Conservation (phyloP, 148 eudicot genomes). For the Chenopodium quinoa region DNA sequence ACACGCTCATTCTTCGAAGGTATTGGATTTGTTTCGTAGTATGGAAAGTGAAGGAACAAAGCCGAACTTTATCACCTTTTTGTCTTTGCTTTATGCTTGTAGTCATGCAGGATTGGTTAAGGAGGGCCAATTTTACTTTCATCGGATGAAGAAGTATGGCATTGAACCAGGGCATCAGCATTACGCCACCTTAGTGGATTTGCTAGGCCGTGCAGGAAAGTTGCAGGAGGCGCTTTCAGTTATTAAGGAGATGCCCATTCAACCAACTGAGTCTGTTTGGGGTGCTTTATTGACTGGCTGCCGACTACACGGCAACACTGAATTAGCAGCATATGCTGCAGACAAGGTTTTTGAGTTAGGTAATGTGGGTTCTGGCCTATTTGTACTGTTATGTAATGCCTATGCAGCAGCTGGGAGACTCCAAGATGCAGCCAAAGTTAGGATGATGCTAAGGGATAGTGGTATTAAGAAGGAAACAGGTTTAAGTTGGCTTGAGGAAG, state of each 20-base stretch:
- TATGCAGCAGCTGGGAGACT: slow-evolving; percentile 80
- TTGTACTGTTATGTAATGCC: slow-evolving; percentile 63
- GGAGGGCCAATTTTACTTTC: slow-evolving; percentile 66
- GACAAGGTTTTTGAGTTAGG: slow-evolving; percentile 72
- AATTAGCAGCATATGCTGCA: slow-evolving; percentile 81
- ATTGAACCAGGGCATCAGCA: slow-evolving; percentile 78
- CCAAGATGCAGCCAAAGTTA: slow-evolving; percentile 79
- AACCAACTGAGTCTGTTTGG: slow-evolving; percentile 87
- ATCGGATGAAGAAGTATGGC: slow-evolving; percentile 54
- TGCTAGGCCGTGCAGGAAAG: slow-evolving; percentile 81
- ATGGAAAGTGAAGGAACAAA: slow-evolving; percentile 47
- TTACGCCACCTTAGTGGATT: slow-evolving; percentile 75
- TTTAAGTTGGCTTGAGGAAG: slow-evolving; percentile 91
- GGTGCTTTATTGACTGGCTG: slow-evolving; percentile 82
- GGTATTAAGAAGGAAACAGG: slow-evolving; percentile 89
- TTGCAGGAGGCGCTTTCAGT: slow-evolving; percentile 57
- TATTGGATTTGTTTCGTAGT: slow-evolving; percentile 43
- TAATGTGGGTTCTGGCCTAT: slow-evolving; percentile 65
- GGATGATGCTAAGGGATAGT: slow-evolving; percentile 68
- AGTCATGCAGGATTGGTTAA: slow-evolving; percentile 80
- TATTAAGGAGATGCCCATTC: slow-evolving; percentile 66
- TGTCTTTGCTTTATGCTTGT: slow-evolving; percentile 72
- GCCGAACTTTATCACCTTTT: slow-evolving; percentile 84
- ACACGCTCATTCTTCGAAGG: slow-evolving; percentile 54
- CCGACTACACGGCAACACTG: slow-evolving; percentile 56